These are phyloP conservation scores for Picea sitchensis DNA, from an alignment of 75 land plant genomes.

Conservation along the genomic window DNA sequence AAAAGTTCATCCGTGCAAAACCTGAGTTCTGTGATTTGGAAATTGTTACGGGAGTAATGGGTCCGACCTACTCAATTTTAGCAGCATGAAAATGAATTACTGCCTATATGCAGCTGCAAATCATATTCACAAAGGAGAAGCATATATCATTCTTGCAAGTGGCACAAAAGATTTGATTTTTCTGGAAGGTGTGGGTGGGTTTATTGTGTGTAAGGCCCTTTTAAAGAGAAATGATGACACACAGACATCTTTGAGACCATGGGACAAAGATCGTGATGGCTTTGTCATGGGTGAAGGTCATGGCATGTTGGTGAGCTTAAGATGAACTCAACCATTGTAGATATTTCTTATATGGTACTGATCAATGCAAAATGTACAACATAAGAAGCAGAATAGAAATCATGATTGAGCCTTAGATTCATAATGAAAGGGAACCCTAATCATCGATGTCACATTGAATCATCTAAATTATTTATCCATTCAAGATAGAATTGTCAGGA, in stretches of 20 bases:
- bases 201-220: too few species aligned
- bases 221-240: too few species aligned
- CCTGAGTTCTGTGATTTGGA: conserved; percentile 46
- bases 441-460: background rate
- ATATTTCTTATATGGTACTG: too few species aligned
- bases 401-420: too few species aligned
- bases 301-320: background rate
- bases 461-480: background rate
- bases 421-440: background rate
- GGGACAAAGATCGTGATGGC: conserved; percentile 52
- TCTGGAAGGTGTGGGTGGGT: conserved; percentile 41
- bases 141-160: conserved; percentile 26
- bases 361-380: background rate
- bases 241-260: conserved; percentile 27
- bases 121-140: conserved; percentile 42
- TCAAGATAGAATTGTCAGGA: too few species aligned
- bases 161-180: conserved; percentile 29
- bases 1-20: background rate
- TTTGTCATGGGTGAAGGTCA: too few species aligned
- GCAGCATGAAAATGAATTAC: conserved; percentile 23
- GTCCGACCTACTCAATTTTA: conserved; percentile 48
- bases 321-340: too few species aligned
- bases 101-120: conserved; percentile 42
- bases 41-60: conserved; percentile 44
- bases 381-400: background rate